A percentile compares a stretch with the other conserved stretches of the same genome.
Evolutionary conservation across 2,329 filamentous ascomycete genomes (phyloP).

Genomic region (Aspergillus pseudoglaucus): DNA sequence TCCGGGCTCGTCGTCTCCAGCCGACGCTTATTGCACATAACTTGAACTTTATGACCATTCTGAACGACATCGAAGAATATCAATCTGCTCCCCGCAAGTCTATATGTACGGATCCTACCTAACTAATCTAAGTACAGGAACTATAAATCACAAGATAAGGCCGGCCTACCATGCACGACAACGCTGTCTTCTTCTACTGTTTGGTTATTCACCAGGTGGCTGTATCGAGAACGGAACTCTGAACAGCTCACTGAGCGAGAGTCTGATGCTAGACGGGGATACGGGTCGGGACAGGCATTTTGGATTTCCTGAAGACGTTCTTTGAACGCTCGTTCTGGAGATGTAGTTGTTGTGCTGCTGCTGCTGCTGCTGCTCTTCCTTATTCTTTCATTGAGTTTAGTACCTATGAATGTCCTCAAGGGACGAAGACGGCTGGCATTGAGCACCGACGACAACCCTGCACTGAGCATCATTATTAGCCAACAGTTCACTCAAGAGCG

Average conservation of each 20-base stretch:
- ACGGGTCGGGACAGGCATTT: slow-evolving; percentile 29
- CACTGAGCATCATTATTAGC: slow-evolving; percentile 21
- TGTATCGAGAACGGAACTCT: slow-evolving; percentile 34
- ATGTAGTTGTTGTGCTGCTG: slow-evolving; percentile 12
- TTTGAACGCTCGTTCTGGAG: slow-evolving; percentile 28
- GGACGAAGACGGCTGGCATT: not conserved
- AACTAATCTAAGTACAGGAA: slow-evolving; percentile 37
- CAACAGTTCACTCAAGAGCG: not conserved
- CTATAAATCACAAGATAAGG: slow-evolving; percentile 13
- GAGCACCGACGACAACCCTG: slow-evolving; percentile 15
- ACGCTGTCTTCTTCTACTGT: slow-evolving; percentile 35
- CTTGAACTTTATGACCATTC: slow-evolving; percentile 66
- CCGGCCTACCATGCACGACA: slow-evolving; percentile 37
- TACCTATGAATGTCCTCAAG: not conserved
- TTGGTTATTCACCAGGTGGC: slow-evolving; percentile 31
- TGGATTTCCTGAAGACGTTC: slow-evolving; percentile 33
- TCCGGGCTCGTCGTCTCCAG: slow-evolving; percentile 32
- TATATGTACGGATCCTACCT: slow-evolving; percentile 70
- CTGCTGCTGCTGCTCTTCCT: slow-evolving; percentile 19
- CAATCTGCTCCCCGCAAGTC: slow-evolving; percentile 67
- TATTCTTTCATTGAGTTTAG: slow-evolving; percentile 4
- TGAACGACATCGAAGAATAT: slow-evolving; percentile 77
- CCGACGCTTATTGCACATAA: slow-evolving; percentile 61
- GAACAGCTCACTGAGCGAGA: slow-evolving; percentile 25
- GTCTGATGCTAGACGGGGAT: slow-evolving; percentile 31